Evolutionary conservation across 1,284 basidiomycete genomes (phyloP).

Genomic region (Sporisorium exsertum): DNA sequence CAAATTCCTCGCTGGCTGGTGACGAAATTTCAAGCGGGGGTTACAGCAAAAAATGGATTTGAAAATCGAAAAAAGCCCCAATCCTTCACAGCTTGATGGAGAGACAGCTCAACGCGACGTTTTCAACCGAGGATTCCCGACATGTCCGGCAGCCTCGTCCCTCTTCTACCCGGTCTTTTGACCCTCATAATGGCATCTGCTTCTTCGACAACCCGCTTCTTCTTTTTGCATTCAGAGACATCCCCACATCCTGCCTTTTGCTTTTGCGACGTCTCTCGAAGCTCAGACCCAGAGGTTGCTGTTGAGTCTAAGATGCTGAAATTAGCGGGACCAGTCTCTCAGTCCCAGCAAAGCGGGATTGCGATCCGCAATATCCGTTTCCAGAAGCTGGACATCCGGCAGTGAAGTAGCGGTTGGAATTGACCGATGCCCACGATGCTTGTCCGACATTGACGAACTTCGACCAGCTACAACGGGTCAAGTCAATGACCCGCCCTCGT

Average conservation of each 20-base stretch:
- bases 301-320: background rate
- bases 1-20: slow-evolving; percentile 6
- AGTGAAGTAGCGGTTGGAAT: background rate
- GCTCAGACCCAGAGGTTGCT: background rate
- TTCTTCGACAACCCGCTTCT: background rate
- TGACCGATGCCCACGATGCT: background rate
- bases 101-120: background rate
- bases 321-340: background rate
- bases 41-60: background rate
- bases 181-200: no score
- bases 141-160: slow-evolving; percentile 23
- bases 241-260: no score
- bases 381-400: background rate
- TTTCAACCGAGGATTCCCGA: slow-evolving; percentile 32
- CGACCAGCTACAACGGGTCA: background rate
- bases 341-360: background rate
- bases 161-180: slow-evolving; percentile 5
- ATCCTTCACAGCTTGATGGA: background rate
- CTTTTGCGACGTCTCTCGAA: background rate
- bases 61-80: background rate
- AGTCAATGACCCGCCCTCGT: background rate
- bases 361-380: slow-evolving; percentile 1
- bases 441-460: background rate
- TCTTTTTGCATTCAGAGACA: no score
- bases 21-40: background rate